A percentile compares a stretch with the other conserved stretches of the same genome.
Evolutionary conservation across 2,329 filamentous ascomycete species (phyloP).

Genomic region (Exophiala viscosa): DNA sequence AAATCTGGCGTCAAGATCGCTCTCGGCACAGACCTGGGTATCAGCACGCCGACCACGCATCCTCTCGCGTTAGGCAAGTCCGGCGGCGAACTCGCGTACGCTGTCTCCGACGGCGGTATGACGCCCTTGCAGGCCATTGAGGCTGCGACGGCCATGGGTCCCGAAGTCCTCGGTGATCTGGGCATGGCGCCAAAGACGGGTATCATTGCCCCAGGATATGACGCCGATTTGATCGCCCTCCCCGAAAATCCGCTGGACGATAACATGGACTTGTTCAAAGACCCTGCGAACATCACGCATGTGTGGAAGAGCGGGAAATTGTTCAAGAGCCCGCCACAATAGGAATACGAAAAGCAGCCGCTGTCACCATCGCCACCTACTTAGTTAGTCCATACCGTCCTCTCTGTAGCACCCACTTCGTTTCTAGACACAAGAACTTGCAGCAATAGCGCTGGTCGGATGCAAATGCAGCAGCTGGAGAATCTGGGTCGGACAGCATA

Average conservation of each 20-base stretch:
- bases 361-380: too few species aligned
- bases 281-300: slow-evolving; percentile 42
- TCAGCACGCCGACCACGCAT: slow-evolving; percentile 35
- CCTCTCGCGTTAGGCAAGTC: slow-evolving; percentile 40
- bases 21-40: slow-evolving; percentile 46
- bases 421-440: too few species aligned
- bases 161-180: slow-evolving; percentile 44
- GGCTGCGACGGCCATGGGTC: slow-evolving; percentile 47
- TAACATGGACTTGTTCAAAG: slow-evolving; percentile 41
- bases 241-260: slow-evolving; percentile 41
- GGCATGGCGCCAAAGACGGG: slow-evolving; percentile 44
- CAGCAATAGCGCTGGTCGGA: too few species aligned
- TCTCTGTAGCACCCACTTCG: too few species aligned
- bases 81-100: slow-evolving; percentile 47
- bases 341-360: too few species aligned
- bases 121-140: slow-evolving; percentile 51
- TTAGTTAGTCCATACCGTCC: too few species aligned
- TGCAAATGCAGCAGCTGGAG: too few species aligned
- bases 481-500: too few species aligned
- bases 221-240: slow-evolving; percentile 50
- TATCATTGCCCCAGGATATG: slow-evolving; percentile 44
- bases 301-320: slow-evolving; percentile 37
- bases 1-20: slow-evolving; percentile 45
- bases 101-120: slow-evolving; percentile 47
- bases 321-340: slow-evolving; percentile 16